Conservation (phyloP, 1,284 basidiomycete species). For the Ustilago bromivora region DNA sequence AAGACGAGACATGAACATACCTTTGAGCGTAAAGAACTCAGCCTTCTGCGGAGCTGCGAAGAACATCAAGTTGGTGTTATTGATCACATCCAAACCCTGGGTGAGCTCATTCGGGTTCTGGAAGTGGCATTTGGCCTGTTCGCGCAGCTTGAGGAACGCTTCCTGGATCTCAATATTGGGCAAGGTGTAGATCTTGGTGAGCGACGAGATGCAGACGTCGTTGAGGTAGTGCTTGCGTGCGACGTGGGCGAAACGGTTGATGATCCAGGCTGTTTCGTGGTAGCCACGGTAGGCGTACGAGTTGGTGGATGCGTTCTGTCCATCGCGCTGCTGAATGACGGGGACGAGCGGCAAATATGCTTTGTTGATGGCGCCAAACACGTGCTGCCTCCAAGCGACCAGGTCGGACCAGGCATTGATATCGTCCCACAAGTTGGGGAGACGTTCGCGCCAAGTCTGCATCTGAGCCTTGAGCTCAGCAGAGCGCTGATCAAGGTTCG, state of each 20-base stretch:
- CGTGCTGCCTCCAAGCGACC: conserved; percentile 95
- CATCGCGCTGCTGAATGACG: conserved; percentile 71
- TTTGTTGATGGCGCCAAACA: conserved; percentile 93
- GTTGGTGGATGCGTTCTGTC: conserved; percentile 72
- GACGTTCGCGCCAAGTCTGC: conserved; percentile 88
- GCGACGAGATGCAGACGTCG: conserved; percentile 92
- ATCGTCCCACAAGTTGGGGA: conserved; percentile 96
- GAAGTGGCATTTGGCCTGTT: conserved; percentile 99
- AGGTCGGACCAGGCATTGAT: conserved; percentile 99
- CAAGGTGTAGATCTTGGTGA: conserved; percentile 97
- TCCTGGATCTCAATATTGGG: conserved; percentile 99
- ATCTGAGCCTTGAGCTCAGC: conserved; percentile 83
- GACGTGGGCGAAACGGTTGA: conserved; percentile 99
- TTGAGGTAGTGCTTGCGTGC: conserved; percentile 96
- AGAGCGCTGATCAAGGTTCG: conserved; percentile 93
- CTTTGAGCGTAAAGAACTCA: conserved; percentile 99
- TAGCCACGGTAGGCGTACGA: conserved; percentile 98
- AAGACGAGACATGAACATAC: conserved; percentile 95
- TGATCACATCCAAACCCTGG: conserved; percentile 96
- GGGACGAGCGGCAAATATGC: conserved; percentile 86
- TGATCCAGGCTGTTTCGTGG: conserved; percentile 99
- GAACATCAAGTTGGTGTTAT: conserved; percentile 99
- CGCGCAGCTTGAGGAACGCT: conserved; percentile 97
- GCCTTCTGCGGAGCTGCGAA: conserved; percentile 95
- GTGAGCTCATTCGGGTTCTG: conserved; percentile 93